These are phyloP conservation scores for Mrakiaceae sp. DNA, from an alignment of 1,284 basidiomycete genomes.

Conservation along the genomic window DNA sequence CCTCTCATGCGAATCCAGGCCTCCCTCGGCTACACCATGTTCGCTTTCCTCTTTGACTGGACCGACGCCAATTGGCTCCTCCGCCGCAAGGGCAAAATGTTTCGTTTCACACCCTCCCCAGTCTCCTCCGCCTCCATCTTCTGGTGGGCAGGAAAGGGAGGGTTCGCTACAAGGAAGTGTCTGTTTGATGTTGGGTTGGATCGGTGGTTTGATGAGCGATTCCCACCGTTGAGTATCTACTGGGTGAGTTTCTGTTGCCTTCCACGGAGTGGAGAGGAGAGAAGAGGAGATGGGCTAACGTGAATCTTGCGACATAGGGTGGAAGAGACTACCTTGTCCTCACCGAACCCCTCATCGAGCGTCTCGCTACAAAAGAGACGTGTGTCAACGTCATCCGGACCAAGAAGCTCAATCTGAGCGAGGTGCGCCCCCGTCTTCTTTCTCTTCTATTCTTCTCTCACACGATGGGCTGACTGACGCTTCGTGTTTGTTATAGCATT, in stretches of 20 bases:
- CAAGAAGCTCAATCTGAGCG: slow-evolving; percentile 41
- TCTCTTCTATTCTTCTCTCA: not conserved
- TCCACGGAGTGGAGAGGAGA: too few relatives aligned
- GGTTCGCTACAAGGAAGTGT: slow-evolving; percentile 47
- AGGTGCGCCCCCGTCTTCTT: slow-evolving; percentile 24
- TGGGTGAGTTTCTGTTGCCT: slow-evolving; percentile 24
- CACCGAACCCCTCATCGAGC: slow-evolving; percentile 41
- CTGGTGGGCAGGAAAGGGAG: slow-evolving; percentile 51
- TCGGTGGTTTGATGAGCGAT: slow-evolving; percentile 46
- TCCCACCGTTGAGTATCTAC: slow-evolving; percentile 48
- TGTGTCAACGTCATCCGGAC: slow-evolving; percentile 43
- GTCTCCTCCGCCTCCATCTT: slow-evolving; percentile 41
- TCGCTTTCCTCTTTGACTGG: slow-evolving; percentile 49
- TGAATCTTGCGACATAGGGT: slow-evolving; percentile 16
- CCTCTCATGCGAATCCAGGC: slow-evolving; percentile 24
- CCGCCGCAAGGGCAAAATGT: slow-evolving; percentile 50
- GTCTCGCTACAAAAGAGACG: slow-evolving; percentile 39
- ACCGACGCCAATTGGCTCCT: slow-evolving; percentile 50
- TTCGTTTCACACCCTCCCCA: slow-evolving; percentile 51
- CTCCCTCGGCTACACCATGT: slow-evolving; percentile 46
- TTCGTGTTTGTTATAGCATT: slow-evolving; percentile 27
- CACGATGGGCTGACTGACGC: not conserved
- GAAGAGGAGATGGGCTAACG: not conserved
- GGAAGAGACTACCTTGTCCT: slow-evolving; percentile 43
- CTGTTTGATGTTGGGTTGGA: slow-evolving; percentile 42